phyloP scores from a whole-genome alignment of 2,329 filamentous ascomycete genomes.

The Coniella lustricola region DNA sequence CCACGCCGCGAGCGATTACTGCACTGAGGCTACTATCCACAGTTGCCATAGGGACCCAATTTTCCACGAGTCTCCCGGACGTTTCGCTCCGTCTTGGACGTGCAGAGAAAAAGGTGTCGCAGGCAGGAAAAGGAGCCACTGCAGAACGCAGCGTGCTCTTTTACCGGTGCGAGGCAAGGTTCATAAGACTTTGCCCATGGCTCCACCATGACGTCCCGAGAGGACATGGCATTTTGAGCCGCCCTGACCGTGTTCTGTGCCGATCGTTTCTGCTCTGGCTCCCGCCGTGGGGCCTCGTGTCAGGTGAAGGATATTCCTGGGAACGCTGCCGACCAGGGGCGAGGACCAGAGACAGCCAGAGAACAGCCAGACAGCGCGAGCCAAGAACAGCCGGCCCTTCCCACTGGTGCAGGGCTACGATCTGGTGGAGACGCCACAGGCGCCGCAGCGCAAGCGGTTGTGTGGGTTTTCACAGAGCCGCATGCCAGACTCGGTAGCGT shows the following conservation, averaged over 20 bases:
- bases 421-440: too few species aligned
- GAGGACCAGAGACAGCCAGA: too few species aligned
- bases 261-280: background rate
- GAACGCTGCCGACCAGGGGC: too few species aligned
- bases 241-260: background rate
- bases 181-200: background rate
- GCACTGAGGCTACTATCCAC: background rate
- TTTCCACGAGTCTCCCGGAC: background rate
- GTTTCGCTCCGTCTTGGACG: background rate
- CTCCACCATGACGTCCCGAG: slow-evolving; percentile 1
- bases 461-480: too few species aligned
- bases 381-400: too few species aligned
- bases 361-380: too few species aligned
- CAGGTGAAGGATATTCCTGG: background rate
- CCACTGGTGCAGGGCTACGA: too few species aligned
- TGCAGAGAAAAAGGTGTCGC: too few species aligned
- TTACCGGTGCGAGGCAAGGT: background rate
- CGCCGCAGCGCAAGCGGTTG: too few species aligned
- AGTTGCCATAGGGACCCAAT: background rate
- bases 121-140: too few species aligned
- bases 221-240: background rate
- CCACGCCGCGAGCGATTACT: background rate
- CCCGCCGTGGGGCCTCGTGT: background rate
- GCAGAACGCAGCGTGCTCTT: background rate
- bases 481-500: background rate